phyloP scores from a whole-genome alignment of 306 rosid species.

The Rosa multiflora region DNA sequence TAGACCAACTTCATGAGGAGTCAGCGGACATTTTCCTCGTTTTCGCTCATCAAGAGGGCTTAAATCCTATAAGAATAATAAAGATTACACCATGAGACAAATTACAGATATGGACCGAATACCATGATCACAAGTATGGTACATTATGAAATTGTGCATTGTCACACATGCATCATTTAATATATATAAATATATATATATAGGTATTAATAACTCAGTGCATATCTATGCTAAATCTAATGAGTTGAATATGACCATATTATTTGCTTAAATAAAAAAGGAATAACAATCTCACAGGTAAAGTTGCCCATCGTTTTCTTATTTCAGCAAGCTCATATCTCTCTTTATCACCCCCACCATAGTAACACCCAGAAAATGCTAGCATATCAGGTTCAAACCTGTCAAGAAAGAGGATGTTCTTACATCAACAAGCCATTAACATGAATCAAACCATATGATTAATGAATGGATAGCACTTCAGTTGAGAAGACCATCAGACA shows the following conservation, averaged over 20 bases:
- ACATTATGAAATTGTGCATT: background rate
- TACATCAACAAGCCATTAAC: conserved; percentile 12
- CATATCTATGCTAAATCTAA: conserved; percentile 2
- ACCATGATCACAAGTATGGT: background rate
- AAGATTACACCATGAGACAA: conserved; percentile 22
- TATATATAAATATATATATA: too few species aligned
- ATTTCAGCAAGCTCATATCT: conserved; percentile 89
- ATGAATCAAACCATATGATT: background rate
- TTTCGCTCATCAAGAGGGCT: conserved; percentile 84
- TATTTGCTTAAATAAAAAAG: conserved; percentile 9
- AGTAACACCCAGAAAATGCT: conserved; percentile 98
- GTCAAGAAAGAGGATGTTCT: conserved; percentile 37
- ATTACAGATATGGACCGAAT: conserved; percentile 12
- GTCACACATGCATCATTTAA: too few species aligned
- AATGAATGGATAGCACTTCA: conserved; percentile 1
- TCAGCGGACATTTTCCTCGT: conserved; percentile 98
- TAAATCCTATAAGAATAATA: conserved; percentile 58
- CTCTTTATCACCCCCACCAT: conserved; percentile 97
- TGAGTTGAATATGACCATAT: conserved; percentile 11
- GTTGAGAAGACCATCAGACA: background rate
- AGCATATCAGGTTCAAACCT: conserved; percentile 99
- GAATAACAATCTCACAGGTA: conserved; percentile 75
- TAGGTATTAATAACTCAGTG: too few species aligned
- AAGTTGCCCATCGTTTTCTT: conserved; percentile 93
- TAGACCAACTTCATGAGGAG: conserved; percentile 94